Evolutionary conservation across 805 yeast species (phyloP).

Genomic region (Ogataea salicorniae): DNA sequence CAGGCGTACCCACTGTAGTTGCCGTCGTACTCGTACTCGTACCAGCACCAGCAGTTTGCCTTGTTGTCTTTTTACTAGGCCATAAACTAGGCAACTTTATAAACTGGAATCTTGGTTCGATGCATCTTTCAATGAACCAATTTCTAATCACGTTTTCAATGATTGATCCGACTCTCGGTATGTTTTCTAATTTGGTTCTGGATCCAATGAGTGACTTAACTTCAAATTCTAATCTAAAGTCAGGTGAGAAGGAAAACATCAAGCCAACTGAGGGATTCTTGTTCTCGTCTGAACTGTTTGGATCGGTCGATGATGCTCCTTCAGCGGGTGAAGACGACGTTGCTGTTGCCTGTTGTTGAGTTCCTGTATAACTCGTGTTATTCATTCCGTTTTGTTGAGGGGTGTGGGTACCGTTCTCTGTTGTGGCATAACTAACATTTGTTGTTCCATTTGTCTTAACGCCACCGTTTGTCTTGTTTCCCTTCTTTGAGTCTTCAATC

Average conservation of each 20-base stretch:
- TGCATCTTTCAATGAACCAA: conserved; percentile 91
- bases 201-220: conserved; percentile 90
- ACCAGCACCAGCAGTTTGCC: conserved; percentile 29
- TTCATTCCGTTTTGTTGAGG: not conserved
- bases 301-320: not conserved
- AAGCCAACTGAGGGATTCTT: conserved; percentile 48
- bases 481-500: conserved; percentile 12
- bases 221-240: conserved; percentile 82
- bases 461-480: not conserved
- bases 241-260: conserved; percentile 88
- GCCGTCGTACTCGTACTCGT: conserved; percentile 1
- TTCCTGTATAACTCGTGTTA: no score
- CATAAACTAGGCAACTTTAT: conserved; percentile 81
- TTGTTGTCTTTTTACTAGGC: conserved; percentile 63
- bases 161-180: conserved; percentile 83
- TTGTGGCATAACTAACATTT: conserved; percentile 11
- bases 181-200: conserved; percentile 83
- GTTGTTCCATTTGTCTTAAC: not conserved
- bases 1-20: conserved; percentile 1
- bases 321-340: not conserved
- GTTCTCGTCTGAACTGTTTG: conserved; percentile 2
- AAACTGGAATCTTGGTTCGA: conserved; percentile 88
- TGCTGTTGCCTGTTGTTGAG: not conserved
- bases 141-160: conserved; percentile 76
- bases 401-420: not conserved